Evolutionary conservation across 2,329 filamentous ascomycete genomes (phyloP).

Genomic region (Phaeoacremonium minimum): DNA sequence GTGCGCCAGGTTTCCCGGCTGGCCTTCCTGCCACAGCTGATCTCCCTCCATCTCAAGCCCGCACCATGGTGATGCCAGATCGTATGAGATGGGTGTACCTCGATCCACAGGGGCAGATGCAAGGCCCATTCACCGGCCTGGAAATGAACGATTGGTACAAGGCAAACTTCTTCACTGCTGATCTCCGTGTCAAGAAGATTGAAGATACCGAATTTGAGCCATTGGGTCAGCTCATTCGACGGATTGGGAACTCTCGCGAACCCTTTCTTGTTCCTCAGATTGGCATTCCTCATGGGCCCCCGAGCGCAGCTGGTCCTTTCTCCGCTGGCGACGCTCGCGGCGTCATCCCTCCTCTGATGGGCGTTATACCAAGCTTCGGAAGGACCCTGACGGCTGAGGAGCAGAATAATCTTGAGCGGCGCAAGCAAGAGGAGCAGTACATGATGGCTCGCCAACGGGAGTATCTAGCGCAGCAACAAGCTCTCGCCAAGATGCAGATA

Average conservation of each 20-base stretch:
- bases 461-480: constrained; percentile 81
- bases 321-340: constrained; percentile 48
- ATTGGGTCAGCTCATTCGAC: constrained; percentile 85
- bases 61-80: constrained; percentile 98
- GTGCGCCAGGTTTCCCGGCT: constrained; percentile 25
- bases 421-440: constrained; percentile 98
- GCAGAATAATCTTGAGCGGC: constrained; percentile 91
- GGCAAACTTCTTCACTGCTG: constrained; percentile 92
- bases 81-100: constrained; percentile 98
- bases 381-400: constrained; percentile 95
- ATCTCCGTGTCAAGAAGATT: constrained; percentile 89
- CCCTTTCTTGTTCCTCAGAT: constrained; percentile 98
- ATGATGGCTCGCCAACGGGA: constrained; percentile 95
- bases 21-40: constrained; percentile 33
- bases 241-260: constrained; percentile 95
- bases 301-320: constrained; percentile 47
- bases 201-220: constrained; percentile 95
- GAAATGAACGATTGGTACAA: constrained; percentile 99
- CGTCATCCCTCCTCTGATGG: constrained; percentile 83
- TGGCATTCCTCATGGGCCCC: constrained; percentile 83
- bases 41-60: constrained; percentile 63
- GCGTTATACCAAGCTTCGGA: constrained; percentile 92
- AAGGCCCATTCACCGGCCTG: constrained; percentile 91
- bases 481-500: constrained; percentile 68
- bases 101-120: constrained; percentile 85